Percentiles rank a stretch among this genome's conserved stretches.
These are phyloP conservation scores for Penicillium nucicola DNA, from an alignment of 495 filamentous ascomycete species.

Conservation along the genomic window DNA sequence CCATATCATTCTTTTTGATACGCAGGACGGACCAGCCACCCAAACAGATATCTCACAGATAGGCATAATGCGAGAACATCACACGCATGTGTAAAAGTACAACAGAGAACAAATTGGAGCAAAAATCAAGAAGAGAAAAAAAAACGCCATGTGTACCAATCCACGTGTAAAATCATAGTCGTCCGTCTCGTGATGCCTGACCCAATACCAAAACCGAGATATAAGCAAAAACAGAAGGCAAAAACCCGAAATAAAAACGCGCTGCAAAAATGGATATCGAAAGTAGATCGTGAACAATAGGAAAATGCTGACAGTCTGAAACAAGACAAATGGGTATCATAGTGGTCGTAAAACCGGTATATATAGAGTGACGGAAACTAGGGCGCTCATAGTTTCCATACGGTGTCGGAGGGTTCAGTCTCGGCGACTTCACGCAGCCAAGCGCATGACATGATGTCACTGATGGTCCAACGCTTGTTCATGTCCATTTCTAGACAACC, in stretches of 20 bases:
- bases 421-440: constrained; percentile 51
- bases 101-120: background rate
- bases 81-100: constrained; percentile 1
- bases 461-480: constrained; percentile 51
- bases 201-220: background rate
- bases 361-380: background rate
- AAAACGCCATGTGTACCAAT: background rate
- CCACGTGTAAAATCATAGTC: background rate
- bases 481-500: constrained; percentile 53
- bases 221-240: background rate
- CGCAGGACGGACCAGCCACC: background rate
- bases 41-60: background rate
- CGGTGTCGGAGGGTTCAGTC: constrained; percentile 23
- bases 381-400: constrained; percentile 35
- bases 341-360: background rate
- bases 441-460: constrained; percentile 48
- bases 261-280: constrained; percentile 4
- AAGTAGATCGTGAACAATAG: background rate
- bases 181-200: constrained; percentile 1
- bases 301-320: background rate
- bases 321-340: constrained; percentile 18
- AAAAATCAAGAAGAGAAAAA: background rate
- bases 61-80: background rate
- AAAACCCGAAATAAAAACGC: background rate
- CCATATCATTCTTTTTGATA: background rate